phyloP scores from a whole-genome alignment of 306 rosid species.

The Comarum palustre region DNA sequence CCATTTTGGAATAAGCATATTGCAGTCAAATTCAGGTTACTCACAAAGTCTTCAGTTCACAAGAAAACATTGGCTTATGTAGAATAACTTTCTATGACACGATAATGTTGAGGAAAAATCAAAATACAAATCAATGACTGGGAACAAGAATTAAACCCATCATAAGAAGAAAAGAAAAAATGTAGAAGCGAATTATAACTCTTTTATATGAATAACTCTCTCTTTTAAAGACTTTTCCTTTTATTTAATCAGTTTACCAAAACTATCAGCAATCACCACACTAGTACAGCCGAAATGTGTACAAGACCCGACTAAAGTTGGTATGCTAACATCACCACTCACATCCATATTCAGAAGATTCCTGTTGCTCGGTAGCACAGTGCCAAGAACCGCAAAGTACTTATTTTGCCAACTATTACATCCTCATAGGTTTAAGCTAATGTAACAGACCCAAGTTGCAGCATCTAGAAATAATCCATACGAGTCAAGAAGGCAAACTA shows the following conservation, averaged over 20 bases:
- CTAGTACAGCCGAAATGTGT: not conserved
- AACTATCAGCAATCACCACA: not conserved
- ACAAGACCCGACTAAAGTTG: not conserved
- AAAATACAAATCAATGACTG: not conserved
- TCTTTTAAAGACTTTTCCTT: not conserved
- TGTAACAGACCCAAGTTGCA: not conserved
- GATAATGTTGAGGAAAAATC: not conserved
- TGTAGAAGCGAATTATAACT: not conserved
- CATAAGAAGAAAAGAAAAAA: not conserved
- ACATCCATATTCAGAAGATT: not conserved
- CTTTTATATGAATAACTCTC: not conserved
- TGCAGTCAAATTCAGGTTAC: not conserved
- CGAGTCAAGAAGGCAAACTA: not conserved
- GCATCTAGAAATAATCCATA: not conserved
- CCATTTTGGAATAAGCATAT: not conserved
- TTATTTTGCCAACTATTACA: not conserved
- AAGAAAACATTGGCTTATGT: not conserved
- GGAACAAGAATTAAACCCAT: not conserved
- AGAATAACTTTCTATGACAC: slow-evolving; percentile 1
- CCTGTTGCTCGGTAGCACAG: not conserved
- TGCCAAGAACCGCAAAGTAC: not conserved
- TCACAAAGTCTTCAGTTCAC: not conserved
- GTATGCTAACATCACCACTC: not conserved
- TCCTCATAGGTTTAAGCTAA: not conserved
- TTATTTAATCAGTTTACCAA: not conserved